Evolutionary conservation across 1,284 basidiomycete genomes (phyloP), one percentile per base, ranked within the genome.

Genomic region (Earliella scabrosa): DNA sequence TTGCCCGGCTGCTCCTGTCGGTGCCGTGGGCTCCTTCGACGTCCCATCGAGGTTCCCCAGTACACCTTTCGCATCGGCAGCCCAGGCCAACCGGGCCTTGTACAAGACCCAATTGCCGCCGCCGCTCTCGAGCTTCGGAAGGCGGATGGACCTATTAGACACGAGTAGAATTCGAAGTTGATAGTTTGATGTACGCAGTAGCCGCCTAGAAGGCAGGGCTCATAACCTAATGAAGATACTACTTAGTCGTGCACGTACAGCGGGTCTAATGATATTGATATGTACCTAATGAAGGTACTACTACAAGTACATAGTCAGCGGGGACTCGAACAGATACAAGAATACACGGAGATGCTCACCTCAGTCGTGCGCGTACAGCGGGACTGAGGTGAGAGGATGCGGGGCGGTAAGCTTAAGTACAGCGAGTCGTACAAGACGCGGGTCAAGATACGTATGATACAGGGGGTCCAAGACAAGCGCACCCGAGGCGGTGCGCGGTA

Each of bases 51-150:
- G 46, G 26, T 58, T 50, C 11, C 47, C 56, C 2, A n/a, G 23
- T 10, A 47, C 29, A 1, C 50, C 36, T 29, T 53, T 50, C 24
- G 51, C 56, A 21, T 53, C 51, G 1, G 50, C 56, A 21, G 59
- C 56, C 59, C 53, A 63, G 18, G 36, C 13, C 18, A 64, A 41
- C 16, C 57, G 45, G 31, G 52, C 52, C 39, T 55, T 56, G 57
- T 59, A 59, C 13, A 45, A 47, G 16, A 62, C 45, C 54, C 51
- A 56, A 31, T 58, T 54, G 2, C 49, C 14, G 39, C 53, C 53
- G 27, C 53, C 46, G n/a, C 49, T 45, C 36, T 59, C 29, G 24
- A 59, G 52, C 23, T 47, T 48, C 41, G 53, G 53, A 3, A 59
- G 35, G 6, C 45, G 49, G 9, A 59, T 31, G 13, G 39, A 46